Base-by-base conservation (phyloP, 139 green algal genomes). In the Chlorella sp. region DNA sequence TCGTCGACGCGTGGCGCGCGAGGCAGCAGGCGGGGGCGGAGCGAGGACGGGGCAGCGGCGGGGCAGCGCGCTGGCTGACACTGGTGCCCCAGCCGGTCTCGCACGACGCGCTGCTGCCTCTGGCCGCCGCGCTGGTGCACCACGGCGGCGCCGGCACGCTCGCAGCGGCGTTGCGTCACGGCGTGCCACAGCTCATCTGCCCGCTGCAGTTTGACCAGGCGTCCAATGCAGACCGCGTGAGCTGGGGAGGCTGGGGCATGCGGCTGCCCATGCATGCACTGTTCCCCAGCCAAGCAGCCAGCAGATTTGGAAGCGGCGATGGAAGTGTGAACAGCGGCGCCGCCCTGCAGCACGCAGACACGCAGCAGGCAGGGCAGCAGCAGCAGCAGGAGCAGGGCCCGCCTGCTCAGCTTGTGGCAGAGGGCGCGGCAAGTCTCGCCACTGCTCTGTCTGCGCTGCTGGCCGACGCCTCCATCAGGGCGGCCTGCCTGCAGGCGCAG, bases 171-270 rank as follows among this genome's bases (percentile, higher is more conserved):
- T 48, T 86, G 46, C 45, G 53, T 5, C 76, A 77, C 64, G 86
- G 79, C 36, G 40, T 48, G 0, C 79, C 85, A 1, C 83, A 92
- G 73, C 36, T 90, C 0, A 46, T 88, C 1, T 89, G 78, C 64
- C 89, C 89, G 0, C 68, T 91, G 38, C 89, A 92, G 25, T 92
- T 91, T 76, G 89, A 93, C 66, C 89, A 93, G 79, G 81, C 76
- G 63, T 83, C 82, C 48, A 84, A 79, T 77, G 80, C 80, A 25
- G 80, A 80, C 11, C 56, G 58, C 31, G 29, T 82, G 0, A 29
- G 33, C 8, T 73, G 71, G 42, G 19, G 80, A 56, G 75, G 70
- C 7, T 69, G 72, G 5, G 80, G 68, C 7, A 21, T 41, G 5
- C 50, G 55, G 45, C 33, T 76, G 55, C 55, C 58, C 5, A 35